Evolutionary conservation across 208 protist genomes (phyloP).

Genomic region (Herpetomonas muscarum): DNA sequence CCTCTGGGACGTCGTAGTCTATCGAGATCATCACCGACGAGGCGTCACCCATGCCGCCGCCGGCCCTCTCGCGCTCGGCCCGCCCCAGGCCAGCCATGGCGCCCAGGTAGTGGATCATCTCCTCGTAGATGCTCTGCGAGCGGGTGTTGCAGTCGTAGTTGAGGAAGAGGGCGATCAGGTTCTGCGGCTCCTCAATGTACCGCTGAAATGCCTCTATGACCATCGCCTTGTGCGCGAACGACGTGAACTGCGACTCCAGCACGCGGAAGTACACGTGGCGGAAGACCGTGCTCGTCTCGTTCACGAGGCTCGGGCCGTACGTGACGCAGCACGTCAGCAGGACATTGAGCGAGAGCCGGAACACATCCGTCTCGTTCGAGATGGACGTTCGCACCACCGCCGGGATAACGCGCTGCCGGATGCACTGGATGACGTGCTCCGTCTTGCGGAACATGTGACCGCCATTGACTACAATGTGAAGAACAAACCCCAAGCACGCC

Average conservation of each 20-base stretch:
- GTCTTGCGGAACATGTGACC: constrained; percentile 84
- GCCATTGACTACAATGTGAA: constrained; percentile 82
- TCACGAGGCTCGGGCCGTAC: constrained; percentile 91
- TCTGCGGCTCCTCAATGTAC: constrained; percentile 93
- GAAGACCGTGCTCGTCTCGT: constrained; percentile 92
- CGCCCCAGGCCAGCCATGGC: constrained; percentile 21
- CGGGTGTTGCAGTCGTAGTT: constrained; percentile 98
- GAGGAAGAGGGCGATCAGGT: constrained; percentile 94
- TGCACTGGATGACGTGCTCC: constrained; percentile 52
- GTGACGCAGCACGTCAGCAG: constrained; percentile 82
- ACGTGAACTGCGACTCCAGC: constrained; percentile 81
- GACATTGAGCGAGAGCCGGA: constrained; percentile 88
- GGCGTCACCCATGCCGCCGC: not conserved
- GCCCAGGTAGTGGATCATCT: constrained; percentile 90
- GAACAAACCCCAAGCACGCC: constrained; percentile 49
- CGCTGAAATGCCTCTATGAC: constrained; percentile 84
- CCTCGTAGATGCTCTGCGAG: constrained; percentile 92
- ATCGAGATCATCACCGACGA: constrained; percentile 32
- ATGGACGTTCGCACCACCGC: constrained; percentile 85
- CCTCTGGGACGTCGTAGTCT: constrained; percentile 47
- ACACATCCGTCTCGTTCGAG: constrained; percentile 77
- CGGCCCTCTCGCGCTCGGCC: not conserved
- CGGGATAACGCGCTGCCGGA: constrained; percentile 81
- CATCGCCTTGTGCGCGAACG: constrained; percentile 86
- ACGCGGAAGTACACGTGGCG: constrained; percentile 91